Base-by-base conservation (phyloP, 345 rosid species). In the Eucalyptus albens region DNA sequence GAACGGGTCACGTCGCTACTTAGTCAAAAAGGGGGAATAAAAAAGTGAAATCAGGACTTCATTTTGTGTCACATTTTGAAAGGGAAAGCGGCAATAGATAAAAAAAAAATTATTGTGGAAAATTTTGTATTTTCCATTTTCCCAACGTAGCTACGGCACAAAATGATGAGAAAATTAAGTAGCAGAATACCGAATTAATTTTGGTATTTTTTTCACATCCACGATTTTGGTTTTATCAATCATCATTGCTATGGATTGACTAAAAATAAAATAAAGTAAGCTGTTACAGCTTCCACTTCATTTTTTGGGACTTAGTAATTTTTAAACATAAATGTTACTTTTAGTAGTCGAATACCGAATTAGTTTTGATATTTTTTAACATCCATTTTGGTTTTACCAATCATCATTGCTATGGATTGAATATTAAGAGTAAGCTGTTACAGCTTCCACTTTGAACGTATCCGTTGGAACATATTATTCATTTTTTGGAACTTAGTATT, bases 121-220 rank as follows among this genome's bases (percentile, higher is more conserved):
- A 33, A 33, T 9, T 72, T 72, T 9, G 26, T 3, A 72, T 33
- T 33, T 33, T 53, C 0, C 4, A 53, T 21, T 53, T 17, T 33
- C 22, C 44, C 3, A 0, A 9, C 4, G 0, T 69, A 3, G 21
- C 19, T 33, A 33, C 1, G 17, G 44, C 44, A 69, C 24, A 9
- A 33, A 69, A 33, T 5, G 11, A 69, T 2, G 44, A 33, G 81
- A 69, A 69, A 17, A 69, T 16, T 69, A 2, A 31, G 12, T 9
- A 67, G 24, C 24, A 0, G 11, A 33, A 9, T 16, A 69, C 7
- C 13, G 4, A n/a, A 7, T 15, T n/a, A 65, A 40, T 65, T 65
- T n/a, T 7, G 33, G 0, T 65, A 13, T 65, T n/a, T 14, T 60
- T 15, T 65, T n/a, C 0, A 27, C 7, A 60, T 60, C 67, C 6